Base-by-base conservation (phyloP, 495 filamentous ascomycete species). In the Penicillium crystallinum region DNA sequence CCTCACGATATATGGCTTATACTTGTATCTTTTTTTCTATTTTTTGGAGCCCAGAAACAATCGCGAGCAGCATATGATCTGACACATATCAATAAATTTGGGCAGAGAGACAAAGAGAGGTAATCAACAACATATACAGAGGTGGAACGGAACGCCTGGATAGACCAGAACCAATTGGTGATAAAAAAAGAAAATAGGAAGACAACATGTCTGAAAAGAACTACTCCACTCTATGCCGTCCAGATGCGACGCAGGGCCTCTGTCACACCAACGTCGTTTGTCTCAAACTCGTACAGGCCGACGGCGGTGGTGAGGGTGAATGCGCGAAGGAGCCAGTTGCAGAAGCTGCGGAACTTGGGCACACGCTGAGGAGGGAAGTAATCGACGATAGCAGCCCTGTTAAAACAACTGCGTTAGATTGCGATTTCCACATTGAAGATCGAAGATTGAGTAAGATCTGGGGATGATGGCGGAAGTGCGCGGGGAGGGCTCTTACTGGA, bases 201-300 rank as follows among this genome's bases (percentile, higher is more conserved):
- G 57, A 47, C 44, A 53, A 57, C 58, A 56, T 41, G 58, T 59
- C 57, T 62, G 54, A 60, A 55, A 65, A 36, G 21, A 47, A 41
- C 14, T 15, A 29, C 30, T 18, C 31, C 49, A 38, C 42, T 69
- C 56, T 73, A 77, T 61, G 91, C 91, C 55, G 77, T 85, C 91
- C 91, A 96, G 58, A 95, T 76, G 56, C 87, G 80, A 79, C 86
- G 89, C 54, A 95, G 76, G 25, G 86, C 85, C 78, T 95, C 91
- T 14, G 90, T 96, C 50, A 98, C 63, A 46, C 93, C 93, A 34
- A 98, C 90, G 62, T 98, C 93, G 66, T 96, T 97, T n/a, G 93
- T 98, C 84, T 98, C 91, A 67, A 97, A 97, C 76, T 96, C 91
- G 73, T 97, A 98, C 51, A 97, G 78, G 42, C 91, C 92, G 57